A percentile compares a stretch with the other conserved stretches of the same genome.
Conservation (phyloP, 73 alveolate species). For the Durusdinium trenchii region DNA sequence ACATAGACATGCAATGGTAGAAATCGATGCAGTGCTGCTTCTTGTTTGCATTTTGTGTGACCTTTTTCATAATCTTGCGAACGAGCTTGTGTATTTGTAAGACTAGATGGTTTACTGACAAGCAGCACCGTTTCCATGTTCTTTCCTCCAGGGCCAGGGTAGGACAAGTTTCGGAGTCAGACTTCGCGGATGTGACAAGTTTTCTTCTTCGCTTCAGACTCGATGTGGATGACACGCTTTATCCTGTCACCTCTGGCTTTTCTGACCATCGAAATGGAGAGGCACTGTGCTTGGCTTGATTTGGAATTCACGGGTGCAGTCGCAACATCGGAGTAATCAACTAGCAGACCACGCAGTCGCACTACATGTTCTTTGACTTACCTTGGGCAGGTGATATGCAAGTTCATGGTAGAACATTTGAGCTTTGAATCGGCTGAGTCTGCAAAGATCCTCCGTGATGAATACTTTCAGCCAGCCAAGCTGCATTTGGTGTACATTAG, state of each 20-base stretch:
- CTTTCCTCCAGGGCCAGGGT: background rate
- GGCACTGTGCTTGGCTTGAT: no score
- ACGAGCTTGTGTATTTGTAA: background rate
- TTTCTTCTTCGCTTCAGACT: background rate
- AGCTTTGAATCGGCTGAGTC: slow-evolving; percentile 67
- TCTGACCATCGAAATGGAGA: slow-evolving; percentile 94
- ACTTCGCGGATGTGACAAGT: background rate
- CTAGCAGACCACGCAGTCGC: background rate
- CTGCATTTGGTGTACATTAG: background rate
- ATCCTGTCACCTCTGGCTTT: slow-evolving; percentile 84
- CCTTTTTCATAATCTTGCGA: background rate
- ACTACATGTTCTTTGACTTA: no score
- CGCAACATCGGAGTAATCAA: background rate
- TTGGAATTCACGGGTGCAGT: no score
- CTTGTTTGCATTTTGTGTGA: background rate
- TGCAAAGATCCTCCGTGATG: slow-evolving; percentile 75
- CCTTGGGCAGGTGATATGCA: slow-evolving; percentile 67
- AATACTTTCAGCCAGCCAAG: slow-evolving; percentile 49
- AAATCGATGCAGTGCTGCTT: slow-evolving; percentile 65
- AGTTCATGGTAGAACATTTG: slow-evolving; percentile 79
- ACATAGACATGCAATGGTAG: slow-evolving; percentile 30
- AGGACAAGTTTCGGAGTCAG: background rate
- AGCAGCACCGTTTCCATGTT: background rate
- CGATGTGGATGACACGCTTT: slow-evolving; percentile 90
- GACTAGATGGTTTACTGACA: background rate